These are phyloP conservation scores for Tilletia caries DNA, from an alignment of 1,284 basidiomycete species.

Conservation along the genomic window DNA sequence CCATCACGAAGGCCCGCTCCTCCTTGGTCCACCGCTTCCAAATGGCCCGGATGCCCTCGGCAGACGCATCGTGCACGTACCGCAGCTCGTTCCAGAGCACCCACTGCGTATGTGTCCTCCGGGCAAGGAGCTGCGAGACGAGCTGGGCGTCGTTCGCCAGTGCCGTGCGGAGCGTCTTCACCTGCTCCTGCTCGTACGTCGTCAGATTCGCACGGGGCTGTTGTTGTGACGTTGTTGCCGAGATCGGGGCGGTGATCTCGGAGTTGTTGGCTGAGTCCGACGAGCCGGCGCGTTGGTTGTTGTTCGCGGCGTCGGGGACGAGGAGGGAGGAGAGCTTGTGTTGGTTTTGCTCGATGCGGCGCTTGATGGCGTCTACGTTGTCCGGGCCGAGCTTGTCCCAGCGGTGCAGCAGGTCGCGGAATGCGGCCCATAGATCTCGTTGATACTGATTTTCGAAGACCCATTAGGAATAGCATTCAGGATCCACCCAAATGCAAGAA, in stretches of 20 bases:
- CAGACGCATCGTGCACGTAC: neutral
- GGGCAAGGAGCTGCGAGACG: neutral
- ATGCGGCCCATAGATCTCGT: slow-evolving; percentile 32
- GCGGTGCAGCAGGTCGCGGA: slow-evolving; percentile 28
- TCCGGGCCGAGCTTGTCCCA: slow-evolving; percentile 31
- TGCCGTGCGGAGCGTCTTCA: neutral
- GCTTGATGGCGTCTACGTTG: slow-evolving; percentile 29
- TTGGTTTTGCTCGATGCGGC: slow-evolving; percentile 23
- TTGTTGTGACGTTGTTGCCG: neutral
- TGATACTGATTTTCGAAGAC: slow-evolving; percentile 16
- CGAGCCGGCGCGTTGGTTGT: neutral
- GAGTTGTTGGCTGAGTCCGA: neutral
- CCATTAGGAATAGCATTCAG: neutral
- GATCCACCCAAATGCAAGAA: neutral
- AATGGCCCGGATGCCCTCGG: neutral
- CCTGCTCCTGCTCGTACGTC: neutral
- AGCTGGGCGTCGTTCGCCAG: neutral
- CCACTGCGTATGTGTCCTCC: neutral
- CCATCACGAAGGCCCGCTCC: neutral
- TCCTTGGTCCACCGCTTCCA: neutral
- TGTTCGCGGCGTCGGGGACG: neutral
- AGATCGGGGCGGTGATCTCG: neutral
- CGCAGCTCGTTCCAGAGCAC: neutral
- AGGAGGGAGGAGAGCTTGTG: neutral
- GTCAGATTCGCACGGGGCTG: neutral